Evolutionary conservation across 768 basidiomycete genomes (phyloP), one percentile per base, ranked within the genome.

Genomic region (Solioccasus polychromus): DNA sequence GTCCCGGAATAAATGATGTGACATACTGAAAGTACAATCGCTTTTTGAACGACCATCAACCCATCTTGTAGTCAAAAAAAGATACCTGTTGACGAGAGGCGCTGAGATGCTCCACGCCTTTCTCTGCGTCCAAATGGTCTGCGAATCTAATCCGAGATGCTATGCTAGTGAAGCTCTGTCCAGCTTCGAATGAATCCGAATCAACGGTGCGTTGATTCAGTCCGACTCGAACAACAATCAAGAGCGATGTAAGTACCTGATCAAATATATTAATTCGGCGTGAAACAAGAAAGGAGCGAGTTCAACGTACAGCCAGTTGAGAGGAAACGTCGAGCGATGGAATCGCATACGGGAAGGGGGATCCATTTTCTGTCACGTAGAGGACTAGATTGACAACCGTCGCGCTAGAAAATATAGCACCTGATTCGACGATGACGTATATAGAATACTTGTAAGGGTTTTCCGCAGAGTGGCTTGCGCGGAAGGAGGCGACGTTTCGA

Each of bases 351-450:
- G 48, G 44, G 12, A 54, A 44, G n/a, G 47, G 44, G 35, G 31
- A 47, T 5, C 52, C 44, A 23, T 22, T 1, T 17, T 46, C 47
- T 15, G 40, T 41, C 10, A 39, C 17, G 10, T 55, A 54, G 11
- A 58, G 42, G 5, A 35, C 57, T 29, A 58, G 14, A 37, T 59
- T 44, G 11, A 58, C 20, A 19, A 58, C 47, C n/a, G 53, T 58
- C 14, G 47, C 42, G 12, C 42, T 35, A 8, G 57, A 14, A 17
- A 57, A 57, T n/a, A 57, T 46, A 25, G 52, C 55, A 6, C 55
- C 55, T 3, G 55, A 57, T 29, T 57, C 55, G 4, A 57, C 25
- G 26, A 58, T 14, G 39, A 52, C 44, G 25, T 54, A 57, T 25
- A 59, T 58, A 0, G 56, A 39, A 35, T 51, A 45, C 11, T 26